Evolutionary conservation across 1,139 yeast genomes (phyloP), one percentile per base, ranked within the genome.

Genomic region (Yamadazyma dushanensis): DNA sequence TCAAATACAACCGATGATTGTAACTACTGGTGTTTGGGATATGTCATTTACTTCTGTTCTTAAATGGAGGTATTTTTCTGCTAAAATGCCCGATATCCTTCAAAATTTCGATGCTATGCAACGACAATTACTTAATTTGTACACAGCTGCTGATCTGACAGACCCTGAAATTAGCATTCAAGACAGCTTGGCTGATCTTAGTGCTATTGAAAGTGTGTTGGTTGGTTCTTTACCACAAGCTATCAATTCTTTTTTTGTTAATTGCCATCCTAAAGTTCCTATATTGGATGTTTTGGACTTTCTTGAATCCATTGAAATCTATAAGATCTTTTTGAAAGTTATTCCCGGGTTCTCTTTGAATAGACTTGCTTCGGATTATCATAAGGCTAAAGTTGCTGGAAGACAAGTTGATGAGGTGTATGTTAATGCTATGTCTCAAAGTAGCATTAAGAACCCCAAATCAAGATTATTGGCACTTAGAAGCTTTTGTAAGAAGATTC

Each of bases 191-290:
- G 36, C 36, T 3, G 44, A 40, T 24, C 40, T 50, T n/a, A 31
- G 38, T 16, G 34, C 39, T 4, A 40, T 60, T 9, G 68, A 61
- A 35, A 34, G 33, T 11, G 45, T 62, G 2, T 37, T 64, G 16
- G 39, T 39, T 9, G 37, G 35, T 13, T 50, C 55, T 24, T 56
- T 62, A 32, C 26, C 37, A 11, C 46, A 35, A 29, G 32, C 44
- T 24, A 42, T 63, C 24, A 63, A 61, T 39, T 61, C 69, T 9
- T 66, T 59, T 36, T 57, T 66, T 38, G 46, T 61, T 18, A 61
- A 64, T 40, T 60, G 63, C 33, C 65, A 64, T 43, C 53, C 69
- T 2, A 66, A 65, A 39, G 46, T 61, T 7, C 73, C 72, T 2
- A 54, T 63, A 7, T 41, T 66, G 14, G 67, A 65, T 39, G 53